A percentile compares a stretch with the other conserved stretches of the same genome.
These are phyloP conservation scores for Zelopaecilomyces penicillatus DNA, from an alignment of 2,329 filamentous ascomycete species.

Conservation along the genomic window DNA sequence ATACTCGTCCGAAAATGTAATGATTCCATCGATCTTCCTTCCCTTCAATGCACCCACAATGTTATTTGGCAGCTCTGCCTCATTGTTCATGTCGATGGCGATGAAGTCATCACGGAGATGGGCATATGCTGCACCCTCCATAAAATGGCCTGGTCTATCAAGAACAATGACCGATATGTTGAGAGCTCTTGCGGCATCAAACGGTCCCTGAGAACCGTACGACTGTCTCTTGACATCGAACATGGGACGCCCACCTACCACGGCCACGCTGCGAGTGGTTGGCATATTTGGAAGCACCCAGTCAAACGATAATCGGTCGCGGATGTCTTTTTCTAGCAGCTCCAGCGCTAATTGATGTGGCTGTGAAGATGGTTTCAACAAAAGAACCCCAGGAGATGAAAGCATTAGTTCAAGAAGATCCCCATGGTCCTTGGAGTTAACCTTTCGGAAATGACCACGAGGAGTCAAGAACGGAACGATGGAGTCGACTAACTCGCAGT, in stretches of 20 bases:
- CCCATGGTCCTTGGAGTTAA: background rate
- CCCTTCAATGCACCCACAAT: slow-evolving; percentile 20
- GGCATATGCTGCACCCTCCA: slow-evolving; percentile 19
- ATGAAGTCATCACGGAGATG: slow-evolving; percentile 26
- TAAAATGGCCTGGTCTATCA: slow-evolving; percentile 30
- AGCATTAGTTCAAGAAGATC: background rate
- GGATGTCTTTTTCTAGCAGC: background rate
- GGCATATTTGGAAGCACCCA: slow-evolving; percentile 1
- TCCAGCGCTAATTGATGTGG: background rate
- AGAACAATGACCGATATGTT: slow-evolving; percentile 28
- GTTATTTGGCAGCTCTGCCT: slow-evolving; percentile 18
- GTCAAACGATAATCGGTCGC: slow-evolving; percentile 1
- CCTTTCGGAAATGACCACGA: background rate
- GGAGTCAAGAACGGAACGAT: background rate
- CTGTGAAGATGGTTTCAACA: background rate
- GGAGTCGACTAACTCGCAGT: background rate
- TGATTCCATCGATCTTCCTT: slow-evolving; percentile 9
- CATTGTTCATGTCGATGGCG: slow-evolving; percentile 17
- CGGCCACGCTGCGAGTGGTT: background rate
- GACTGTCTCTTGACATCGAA: background rate
- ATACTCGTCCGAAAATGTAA: background rate
- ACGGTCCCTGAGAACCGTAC: slow-evolving; percentile 1
- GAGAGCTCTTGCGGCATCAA: slow-evolving; percentile 21
- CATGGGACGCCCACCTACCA: background rate
- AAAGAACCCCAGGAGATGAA: background rate